Evolutionary conservation across 345 rosid species (phyloP), one percentile per base, ranked within the genome.

Genomic region (Reutealis trisperma): DNA sequence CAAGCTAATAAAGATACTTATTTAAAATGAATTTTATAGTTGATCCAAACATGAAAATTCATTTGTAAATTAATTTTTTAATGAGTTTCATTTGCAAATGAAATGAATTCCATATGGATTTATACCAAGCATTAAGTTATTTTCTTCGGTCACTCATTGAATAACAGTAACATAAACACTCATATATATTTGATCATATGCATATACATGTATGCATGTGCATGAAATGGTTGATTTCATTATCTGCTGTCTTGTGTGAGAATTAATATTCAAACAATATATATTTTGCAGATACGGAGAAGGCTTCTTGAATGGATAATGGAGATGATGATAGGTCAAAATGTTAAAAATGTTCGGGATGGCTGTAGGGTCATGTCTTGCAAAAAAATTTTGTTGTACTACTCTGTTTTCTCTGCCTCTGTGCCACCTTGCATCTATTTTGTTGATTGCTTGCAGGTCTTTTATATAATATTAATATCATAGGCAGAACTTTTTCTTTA

Each of bases 201-300:
- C 42, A 27, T 16, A 51, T 19, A 21, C 37, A 27, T 34, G 49
- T 34, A 6, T 37, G n/a, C 32, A n/a, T 62, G 10, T n/a, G 0
- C 22, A 52, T 63, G n/a, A 59, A 49, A 37, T 13, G 6, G 3
- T 74, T 22, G 27, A 49, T 34, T 74, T 22, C 57, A 9, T 6
- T 72, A 74, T 63, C 30, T 15, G 16, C 30, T n/a, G 21, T 62
- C 12, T 18, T 1, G n/a, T 13, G 13, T 45, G 24, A 16, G 27
- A 37, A 37, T 37, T 49, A 27, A 45, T 58, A 32, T 34, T 32
- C 21, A 15, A 51, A 15, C 41, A 6, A 24, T 11, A 54, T 42
- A 8, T 27, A 2, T 63, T 12, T 75, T 70, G 81, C 80, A 82
- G 89, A 75, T 55, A 19, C 19, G 67, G 62, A 79, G 72, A 77